Base-by-base conservation (phyloP, 306 rosid species). In the Malus fusca region DNA sequence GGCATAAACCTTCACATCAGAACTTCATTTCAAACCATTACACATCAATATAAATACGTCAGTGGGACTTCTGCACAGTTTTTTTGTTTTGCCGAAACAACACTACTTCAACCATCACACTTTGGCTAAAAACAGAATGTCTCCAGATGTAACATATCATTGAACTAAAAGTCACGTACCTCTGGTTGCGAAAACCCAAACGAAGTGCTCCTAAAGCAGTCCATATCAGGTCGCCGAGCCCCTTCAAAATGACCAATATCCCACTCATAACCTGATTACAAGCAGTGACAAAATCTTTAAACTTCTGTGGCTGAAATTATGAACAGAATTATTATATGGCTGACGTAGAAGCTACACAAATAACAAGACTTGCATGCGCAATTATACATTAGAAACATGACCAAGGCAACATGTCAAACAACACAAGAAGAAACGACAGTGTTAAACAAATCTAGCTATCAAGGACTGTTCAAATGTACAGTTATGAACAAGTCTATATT, bases 131-230 rank as follows among this genome's bases (percentile, higher is more conserved):
- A 19, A 33, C 42, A 65, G 7, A 18, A 35, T 65, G 66, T 26
- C 19, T 61, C 37, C 37, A 3, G 35, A 61, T 18, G 40, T 18
- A 64, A 12, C 51, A 66, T 35, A 26, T 37, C 22, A 37, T 37
- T 37, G 70, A 37, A 42, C 69, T 33, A 66, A 35, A 66, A 21
- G 10, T 66, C 26, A 19, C 33, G 8, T 18, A 95, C 98, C 96
- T 90, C 87, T 81, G 85, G 83, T 71, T 81, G 79, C 6, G 89
- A 84, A 74, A 87, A 73, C 67, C 98, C 98, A 84, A 90, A 92
- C 5, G 97, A 92, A 68, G 97, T 95, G 89, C 84, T 92, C 84
- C 93, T 95, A 84, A 95, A 95, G 90, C 96, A 87, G 80, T 95
- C 97, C 76, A 95, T 96, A 68, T 88, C 81, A 42, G 97, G 98